Evolutionary conservation across 1,139 yeast species (phyloP).

Genomic region (Taiozyma onychis): DNA sequence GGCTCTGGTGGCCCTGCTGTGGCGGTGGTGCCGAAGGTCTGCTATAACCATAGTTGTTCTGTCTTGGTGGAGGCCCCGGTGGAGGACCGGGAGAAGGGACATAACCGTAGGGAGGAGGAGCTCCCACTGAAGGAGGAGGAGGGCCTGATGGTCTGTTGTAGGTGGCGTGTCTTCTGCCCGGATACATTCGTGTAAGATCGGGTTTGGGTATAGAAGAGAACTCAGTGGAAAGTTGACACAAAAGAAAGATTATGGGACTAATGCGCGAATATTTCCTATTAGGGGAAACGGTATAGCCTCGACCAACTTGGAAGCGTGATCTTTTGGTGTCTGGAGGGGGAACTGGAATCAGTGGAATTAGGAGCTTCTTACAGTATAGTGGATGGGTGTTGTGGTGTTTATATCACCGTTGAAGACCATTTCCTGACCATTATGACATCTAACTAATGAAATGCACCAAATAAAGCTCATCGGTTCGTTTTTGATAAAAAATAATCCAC

Average conservation of each 20-base stretch:
- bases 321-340: no score
- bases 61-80: slow-evolving; percentile 5
- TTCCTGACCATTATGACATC: no score
- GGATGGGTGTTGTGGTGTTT: no score
- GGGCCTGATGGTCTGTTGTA: slow-evolving; percentile 3
- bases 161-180: neutral
- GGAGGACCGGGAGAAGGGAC: slow-evolving; percentile 2
- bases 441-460: no score
- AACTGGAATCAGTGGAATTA: no score
- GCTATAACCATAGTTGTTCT: neutral
- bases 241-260: neutral
- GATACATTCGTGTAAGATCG: neutral
- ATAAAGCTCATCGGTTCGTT: no score
- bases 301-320: no score
- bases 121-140: slow-evolving; percentile 7
- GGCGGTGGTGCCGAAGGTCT: neutral
- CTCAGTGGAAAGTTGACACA: neutral
- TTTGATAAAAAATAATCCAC: no score
- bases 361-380: no score
- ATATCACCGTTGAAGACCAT: no score
- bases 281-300: neutral
- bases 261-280: neutral
- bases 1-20: slow-evolving; percentile 1
- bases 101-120: slow-evolving; percentile 5
- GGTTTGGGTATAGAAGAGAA: neutral